A percentile compares a stretch with the other conserved stretches of the same genome.
These are phyloP conservation scores for Trichoderma sp. DNA, from an alignment of 2,329 filamentous ascomycete species.

Conservation along the genomic window DNA sequence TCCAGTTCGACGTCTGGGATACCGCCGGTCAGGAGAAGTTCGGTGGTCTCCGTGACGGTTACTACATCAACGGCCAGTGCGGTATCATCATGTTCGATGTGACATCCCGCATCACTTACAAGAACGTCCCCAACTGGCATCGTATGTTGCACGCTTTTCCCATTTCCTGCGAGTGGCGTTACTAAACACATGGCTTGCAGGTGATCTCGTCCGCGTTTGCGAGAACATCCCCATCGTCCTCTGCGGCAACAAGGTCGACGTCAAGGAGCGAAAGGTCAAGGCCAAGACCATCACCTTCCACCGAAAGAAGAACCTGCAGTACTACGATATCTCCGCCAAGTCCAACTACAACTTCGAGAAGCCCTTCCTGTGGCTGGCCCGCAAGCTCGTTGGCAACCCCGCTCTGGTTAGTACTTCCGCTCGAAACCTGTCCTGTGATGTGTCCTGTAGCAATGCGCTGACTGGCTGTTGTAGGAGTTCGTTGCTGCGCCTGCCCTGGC, in stretches of 20 bases:
- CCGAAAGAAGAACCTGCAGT: constrained; percentile 99
- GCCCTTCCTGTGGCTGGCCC: constrained; percentile 98
- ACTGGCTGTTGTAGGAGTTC: constrained; percentile 69
- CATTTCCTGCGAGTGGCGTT: neutral
- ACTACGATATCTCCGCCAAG: constrained; percentile 99
- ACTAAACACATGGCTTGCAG: constrained; percentile 49
- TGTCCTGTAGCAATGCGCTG: constrained; percentile 14
- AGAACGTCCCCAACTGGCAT: constrained; percentile 99
- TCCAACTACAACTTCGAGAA: constrained; percentile 99
- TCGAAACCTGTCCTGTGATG: too few species aligned
- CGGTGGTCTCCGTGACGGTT: constrained; percentile 96
- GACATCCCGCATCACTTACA: constrained; percentile 99
- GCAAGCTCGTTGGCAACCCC: constrained; percentile 97
- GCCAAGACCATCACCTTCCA: constrained; percentile 99
- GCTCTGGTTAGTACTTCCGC: constrained; percentile 32
- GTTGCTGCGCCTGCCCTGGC: constrained; percentile 93
- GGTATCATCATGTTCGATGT: constrained; percentile 99
- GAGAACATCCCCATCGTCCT: constrained; percentile 99
- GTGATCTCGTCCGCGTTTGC: constrained; percentile 97
- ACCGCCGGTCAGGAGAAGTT: constrained; percentile 99
- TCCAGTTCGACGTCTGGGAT: constrained; percentile 99
- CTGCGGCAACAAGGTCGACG: constrained; percentile 99
- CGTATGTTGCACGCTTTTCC: constrained; percentile 63
- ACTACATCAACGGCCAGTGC: constrained; percentile 99
- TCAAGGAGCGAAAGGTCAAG: constrained; percentile 99